Percentiles rank a stretch among this genome's conserved stretches.
phyloP scores from a whole-genome alignment of 139 green algal genomes.

The Auxenochlorella pyrenoidosa region DNA sequence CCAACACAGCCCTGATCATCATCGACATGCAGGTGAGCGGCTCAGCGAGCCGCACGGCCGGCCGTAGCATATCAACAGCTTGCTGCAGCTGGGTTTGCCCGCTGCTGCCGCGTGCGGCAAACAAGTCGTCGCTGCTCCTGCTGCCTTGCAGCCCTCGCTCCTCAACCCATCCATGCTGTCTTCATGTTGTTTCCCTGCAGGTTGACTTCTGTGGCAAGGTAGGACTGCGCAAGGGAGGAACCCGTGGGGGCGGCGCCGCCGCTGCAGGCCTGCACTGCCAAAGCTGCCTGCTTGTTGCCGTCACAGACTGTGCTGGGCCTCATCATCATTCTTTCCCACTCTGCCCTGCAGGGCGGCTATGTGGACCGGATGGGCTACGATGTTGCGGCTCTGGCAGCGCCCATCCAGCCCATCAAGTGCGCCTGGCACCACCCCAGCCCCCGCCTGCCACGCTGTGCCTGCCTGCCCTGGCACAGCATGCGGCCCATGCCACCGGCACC shows the following conservation, averaged over 20 bases:
- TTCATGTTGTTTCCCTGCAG: conserved; percentile 39
- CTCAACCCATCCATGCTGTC: neutral
- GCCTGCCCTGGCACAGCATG: neutral
- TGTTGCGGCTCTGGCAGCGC: conserved; percentile 50
- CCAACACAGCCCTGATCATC: conserved; percentile 66
- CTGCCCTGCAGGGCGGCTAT: conserved; percentile 55
- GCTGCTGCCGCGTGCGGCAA: neutral
- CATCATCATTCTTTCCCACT: too few species aligned
- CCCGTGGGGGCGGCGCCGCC: too few species aligned
- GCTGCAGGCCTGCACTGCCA: too few species aligned
- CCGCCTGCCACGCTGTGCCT: neutral
- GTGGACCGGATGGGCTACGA: conserved; percentile 78
- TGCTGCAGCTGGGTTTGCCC: neutral
- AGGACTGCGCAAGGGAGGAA: too few species aligned
- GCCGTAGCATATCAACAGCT: neutral
- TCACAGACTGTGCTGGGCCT: too few species aligned
- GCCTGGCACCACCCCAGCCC: neutral
- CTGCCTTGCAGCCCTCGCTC: neutral
- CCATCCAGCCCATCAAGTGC: conserved; percentile 63
- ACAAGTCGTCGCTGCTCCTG: neutral
- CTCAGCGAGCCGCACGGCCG: neutral
- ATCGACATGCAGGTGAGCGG: conserved; percentile 75
- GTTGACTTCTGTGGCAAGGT: conserved; percentile 68
- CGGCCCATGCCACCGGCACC: neutral
- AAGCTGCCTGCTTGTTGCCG: too few species aligned